Evolutionary conservation across 495 filamentous ascomycete genomes (phyloP).

Genomic region (Podospora didyma): DNA sequence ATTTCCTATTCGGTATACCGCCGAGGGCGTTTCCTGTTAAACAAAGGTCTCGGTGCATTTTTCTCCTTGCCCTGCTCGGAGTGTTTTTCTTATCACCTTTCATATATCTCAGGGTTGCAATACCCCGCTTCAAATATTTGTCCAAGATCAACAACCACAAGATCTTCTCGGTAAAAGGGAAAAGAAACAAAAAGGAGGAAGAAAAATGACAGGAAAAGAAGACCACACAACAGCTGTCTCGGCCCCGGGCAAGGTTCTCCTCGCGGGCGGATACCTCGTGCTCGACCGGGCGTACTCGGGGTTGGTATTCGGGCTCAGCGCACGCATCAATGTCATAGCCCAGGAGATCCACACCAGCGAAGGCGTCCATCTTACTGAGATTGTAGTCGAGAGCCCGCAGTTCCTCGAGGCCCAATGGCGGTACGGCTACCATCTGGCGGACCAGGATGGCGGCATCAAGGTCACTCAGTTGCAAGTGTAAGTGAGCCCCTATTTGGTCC

Average conservation of each 20-base stretch:
- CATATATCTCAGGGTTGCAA: too few relatives aligned
- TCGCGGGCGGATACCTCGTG: conserved; percentile 92
- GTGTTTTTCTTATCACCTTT: neutral
- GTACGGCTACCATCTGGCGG: conserved; percentile 67
- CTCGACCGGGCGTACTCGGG: conserved; percentile 85
- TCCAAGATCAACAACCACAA: too few relatives aligned
- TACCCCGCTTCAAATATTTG: too few relatives aligned
- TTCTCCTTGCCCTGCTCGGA: too few relatives aligned
- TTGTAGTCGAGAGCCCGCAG: conserved; percentile 86
- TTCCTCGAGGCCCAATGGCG: conserved; percentile 83
- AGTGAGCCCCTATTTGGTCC: conserved; percentile 25
- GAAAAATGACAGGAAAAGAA: conserved; percentile 8
- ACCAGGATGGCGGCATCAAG: conserved; percentile 68
- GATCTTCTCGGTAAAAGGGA: too few relatives aligned
- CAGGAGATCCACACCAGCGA: conserved; percentile 55
- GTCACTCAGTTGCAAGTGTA: conserved; percentile 78
- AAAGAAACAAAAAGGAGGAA: neutral
- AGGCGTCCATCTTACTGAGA: conserved; percentile 58
- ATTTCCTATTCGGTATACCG: neutral
- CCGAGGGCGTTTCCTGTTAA: neutral
- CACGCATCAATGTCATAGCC: conserved; percentile 83
- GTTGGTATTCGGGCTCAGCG: conserved; percentile 90
- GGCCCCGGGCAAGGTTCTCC: conserved; percentile 91
- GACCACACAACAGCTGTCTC: conserved; percentile 60
- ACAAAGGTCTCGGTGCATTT: too few relatives aligned